Evolutionary conservation across 495 filamentous ascomycete genomes (phyloP).

Genomic region (Hypoxylon perforatum): DNA sequence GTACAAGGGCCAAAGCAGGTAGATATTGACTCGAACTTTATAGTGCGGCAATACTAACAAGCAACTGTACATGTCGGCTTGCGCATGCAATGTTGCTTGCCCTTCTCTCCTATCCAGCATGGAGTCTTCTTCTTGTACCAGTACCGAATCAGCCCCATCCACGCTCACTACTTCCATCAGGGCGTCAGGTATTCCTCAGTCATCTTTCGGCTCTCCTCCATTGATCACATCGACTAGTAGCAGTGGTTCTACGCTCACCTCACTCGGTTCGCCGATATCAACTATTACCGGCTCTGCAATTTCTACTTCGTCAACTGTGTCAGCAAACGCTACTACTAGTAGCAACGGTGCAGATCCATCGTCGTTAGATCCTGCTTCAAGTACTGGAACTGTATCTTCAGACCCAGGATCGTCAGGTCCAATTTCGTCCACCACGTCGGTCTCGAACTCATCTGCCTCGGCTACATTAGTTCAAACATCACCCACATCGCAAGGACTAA

Average conservation of each 20-base stretch:
- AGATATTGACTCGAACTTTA: slow-evolving; percentile 7
- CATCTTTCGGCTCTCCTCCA: neutral
- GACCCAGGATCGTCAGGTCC: slow-evolving; percentile 7
- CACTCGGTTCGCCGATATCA: slow-evolving; percentile 10
- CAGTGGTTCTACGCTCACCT: neutral
- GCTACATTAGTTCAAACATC: slow-evolving; percentile 1
- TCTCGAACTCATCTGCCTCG: too few species aligned
- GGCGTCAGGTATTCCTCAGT: slow-evolving; percentile 4
- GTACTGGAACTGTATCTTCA: slow-evolving; percentile 1
- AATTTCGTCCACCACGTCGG: too few species aligned
- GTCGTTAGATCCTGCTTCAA: slow-evolving; percentile 2
- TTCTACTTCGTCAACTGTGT: slow-evolving; percentile 13
- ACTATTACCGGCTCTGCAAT: neutral
- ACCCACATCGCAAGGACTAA: too few species aligned
- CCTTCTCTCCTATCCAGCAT: slow-evolving; percentile 22
- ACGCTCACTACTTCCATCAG: slow-evolving; percentile 27
- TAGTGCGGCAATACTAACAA: slow-evolving; percentile 42
- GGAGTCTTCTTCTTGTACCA: slow-evolving; percentile 6
- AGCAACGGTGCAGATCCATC: neutral
- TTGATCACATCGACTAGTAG: neutral
- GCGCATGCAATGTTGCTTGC: slow-evolving; percentile 38
- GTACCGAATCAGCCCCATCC: neutral
- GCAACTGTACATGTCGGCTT: slow-evolving; percentile 39
- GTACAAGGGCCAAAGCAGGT: neutral
- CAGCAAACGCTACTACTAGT: slow-evolving; percentile 6